Evolutionary conservation across 1,284 basidiomycete genomes (phyloP).

Genomic region (Lignosus rhinocerotis): DNA sequence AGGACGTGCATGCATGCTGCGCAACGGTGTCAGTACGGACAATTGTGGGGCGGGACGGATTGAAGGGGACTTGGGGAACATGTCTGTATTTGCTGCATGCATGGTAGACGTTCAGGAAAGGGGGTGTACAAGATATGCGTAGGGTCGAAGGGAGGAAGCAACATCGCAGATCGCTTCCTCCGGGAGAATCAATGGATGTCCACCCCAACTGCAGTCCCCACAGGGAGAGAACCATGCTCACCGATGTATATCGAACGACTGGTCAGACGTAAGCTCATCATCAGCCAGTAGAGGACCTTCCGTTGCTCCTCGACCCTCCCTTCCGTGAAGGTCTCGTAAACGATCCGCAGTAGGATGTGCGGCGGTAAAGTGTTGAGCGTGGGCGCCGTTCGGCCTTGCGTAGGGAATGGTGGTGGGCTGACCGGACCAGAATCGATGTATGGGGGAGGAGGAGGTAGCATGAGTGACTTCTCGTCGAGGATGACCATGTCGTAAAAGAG

Average conservation of each 20-base stretch:
- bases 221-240: slow-evolving; percentile 30
- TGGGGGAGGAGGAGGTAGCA: slow-evolving; percentile 44
- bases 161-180: not conserved
- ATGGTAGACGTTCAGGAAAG: not conserved
- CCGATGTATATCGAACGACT: slow-evolving; percentile 66
- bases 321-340: slow-evolving; percentile 59
- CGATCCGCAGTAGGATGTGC: slow-evolving; percentile 60
- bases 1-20: slow-evolving; percentile 78
- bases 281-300: slow-evolving; percentile 69
- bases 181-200: not conserved
- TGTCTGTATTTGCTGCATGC: not conserved
- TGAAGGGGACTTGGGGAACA: not conserved
- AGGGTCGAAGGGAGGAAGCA: not conserved
- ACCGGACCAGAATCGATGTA: slow-evolving; percentile 32
- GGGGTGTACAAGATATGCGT: not conserved
- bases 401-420: slow-evolving; percentile 38
- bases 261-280: slow-evolving; percentile 61
- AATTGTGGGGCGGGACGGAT: not conserved
- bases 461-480: slow-evolving; percentile 50
- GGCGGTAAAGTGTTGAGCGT: slow-evolving; percentile 48
- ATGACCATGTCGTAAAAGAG: slow-evolving; percentile 40
- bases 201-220: not conserved
- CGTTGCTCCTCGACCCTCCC: slow-evolving; percentile 52
- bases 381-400: slow-evolving; percentile 15
- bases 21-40: slow-evolving; percentile 1